Evolutionary conservation across 371 early-diverging fungal genomes (phyloP).

Genomic region (Nematocida sp.): DNA sequence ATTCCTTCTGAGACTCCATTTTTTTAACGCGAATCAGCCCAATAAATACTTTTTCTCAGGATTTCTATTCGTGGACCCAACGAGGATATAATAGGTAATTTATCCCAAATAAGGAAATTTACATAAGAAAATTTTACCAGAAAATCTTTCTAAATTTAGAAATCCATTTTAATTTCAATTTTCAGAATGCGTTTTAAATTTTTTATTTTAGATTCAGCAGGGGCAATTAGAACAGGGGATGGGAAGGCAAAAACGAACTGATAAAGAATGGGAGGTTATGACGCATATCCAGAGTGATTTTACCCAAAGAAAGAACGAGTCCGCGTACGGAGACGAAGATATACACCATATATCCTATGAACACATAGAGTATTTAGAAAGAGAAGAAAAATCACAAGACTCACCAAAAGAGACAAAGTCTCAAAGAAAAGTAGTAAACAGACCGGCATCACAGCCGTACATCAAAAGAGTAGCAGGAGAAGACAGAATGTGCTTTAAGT

Average conservation of each 20-base stretch:
- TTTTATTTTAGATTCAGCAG: constrained; percentile 50
- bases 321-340: constrained; percentile 30
- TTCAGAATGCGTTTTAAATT: constrained; percentile 35
- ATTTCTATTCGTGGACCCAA: too few relatives aligned
- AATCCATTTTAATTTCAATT: too few relatives aligned
- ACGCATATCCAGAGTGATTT: constrained; percentile 46
- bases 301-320: constrained; percentile 25
- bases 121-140: too few relatives aligned
- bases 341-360: constrained; percentile 9
- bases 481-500: constrained; percentile 67
- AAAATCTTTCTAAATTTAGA: too few relatives aligned
- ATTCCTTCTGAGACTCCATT: constrained; percentile 44
- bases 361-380: constrained; percentile 33
- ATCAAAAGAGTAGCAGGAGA: constrained; percentile 66
- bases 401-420: constrained; percentile 53
- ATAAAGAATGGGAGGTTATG: constrained; percentile 51
- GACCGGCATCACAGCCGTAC: constrained; percentile 67
- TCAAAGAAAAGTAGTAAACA: constrained; percentile 66
- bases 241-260: constrained; percentile 55
- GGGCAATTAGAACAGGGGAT: constrained; percentile 55
- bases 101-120: too few relatives aligned
- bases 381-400: constrained; percentile 61
- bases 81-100: too few relatives aligned
- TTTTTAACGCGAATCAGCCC: background rate
- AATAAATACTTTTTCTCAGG: constrained; percentile 6